phyloP scores from a whole-genome alignment of 2,329 filamentous ascomycete species.

The Apiospora phragmitis region DNA sequence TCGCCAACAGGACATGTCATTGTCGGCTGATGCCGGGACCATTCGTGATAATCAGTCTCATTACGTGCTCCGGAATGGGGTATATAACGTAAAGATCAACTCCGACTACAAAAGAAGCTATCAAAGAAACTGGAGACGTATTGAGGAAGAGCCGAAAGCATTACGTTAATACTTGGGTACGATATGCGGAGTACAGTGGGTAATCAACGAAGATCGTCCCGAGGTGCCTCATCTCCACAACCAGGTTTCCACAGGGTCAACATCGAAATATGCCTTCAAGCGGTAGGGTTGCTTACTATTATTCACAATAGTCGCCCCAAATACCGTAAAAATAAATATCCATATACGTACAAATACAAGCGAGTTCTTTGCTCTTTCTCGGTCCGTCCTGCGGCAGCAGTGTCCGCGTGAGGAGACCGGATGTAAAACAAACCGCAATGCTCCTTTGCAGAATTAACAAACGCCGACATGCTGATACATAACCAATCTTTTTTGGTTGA shows the following conservation, averaged over 20 bases:
- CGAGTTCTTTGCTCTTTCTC: not conserved
- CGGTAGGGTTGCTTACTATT: not conserved
- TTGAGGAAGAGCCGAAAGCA: not conserved
- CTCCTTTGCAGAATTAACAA: not conserved
- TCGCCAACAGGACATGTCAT: not conserved
- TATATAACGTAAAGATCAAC: not conserved
- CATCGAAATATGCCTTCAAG: not conserved
- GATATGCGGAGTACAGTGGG: not conserved
- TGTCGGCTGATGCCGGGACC: not conserved
- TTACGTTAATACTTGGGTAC: not conserved
- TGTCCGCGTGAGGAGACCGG: not conserved
- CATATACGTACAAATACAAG: slow-evolving; percentile 1
- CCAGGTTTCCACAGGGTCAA: not conserved
- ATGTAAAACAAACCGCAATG: not conserved
- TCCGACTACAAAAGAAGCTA: not conserved
- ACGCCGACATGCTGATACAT: slow-evolving; percentile 5
- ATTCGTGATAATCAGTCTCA: not conserved
- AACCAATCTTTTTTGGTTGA: not conserved
- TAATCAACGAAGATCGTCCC: not conserved
- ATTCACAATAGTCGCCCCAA: not conserved
- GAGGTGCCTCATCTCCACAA: not conserved
- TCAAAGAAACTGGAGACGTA: not conserved
- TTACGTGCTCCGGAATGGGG: not conserved
- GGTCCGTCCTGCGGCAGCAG: not conserved
- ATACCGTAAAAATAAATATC: not conserved